These are phyloP conservation scores for Backusella tuberculispora DNA, from an alignment of 192 early-diverging fungal genomes.

Conservation along the genomic window DNA sequence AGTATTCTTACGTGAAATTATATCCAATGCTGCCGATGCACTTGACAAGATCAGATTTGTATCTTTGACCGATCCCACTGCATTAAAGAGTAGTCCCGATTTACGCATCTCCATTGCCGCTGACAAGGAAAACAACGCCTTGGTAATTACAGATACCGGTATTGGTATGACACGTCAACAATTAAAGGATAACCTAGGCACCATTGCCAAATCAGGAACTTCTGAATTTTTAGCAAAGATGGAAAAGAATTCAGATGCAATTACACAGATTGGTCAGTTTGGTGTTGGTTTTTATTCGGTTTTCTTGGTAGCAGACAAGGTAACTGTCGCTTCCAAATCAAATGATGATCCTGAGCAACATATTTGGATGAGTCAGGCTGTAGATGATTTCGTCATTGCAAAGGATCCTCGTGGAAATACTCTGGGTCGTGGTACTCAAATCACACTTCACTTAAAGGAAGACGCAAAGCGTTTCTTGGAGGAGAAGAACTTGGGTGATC, in stretches of 20 bases:
- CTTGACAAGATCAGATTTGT: slow-evolving; percentile 91
- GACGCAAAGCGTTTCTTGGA: slow-evolving; percentile 86
- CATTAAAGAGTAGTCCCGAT: slow-evolving; percentile 61
- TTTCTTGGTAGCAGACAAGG: slow-evolving; percentile 94
- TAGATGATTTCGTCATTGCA: slow-evolving; percentile 87
- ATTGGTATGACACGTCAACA: slow-evolving; percentile 94
- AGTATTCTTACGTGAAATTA: slow-evolving; percentile 96
- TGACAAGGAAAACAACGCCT: slow-evolving; percentile 70
- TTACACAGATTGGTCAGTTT: slow-evolving; percentile 94
- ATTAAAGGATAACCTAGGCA: slow-evolving; percentile 91
- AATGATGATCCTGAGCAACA: slow-evolving; percentile 83
- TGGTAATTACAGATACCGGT: slow-evolving; percentile 91
- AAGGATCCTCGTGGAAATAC: slow-evolving; percentile 91
- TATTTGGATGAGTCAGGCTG: slow-evolving; percentile 95
- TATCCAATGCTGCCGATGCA: slow-evolving; percentile 96
- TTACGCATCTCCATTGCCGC: slow-evolving; percentile 85
- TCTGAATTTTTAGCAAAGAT: slow-evolving; percentile 83
- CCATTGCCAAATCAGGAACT: slow-evolving; percentile 98
- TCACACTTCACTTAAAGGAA: slow-evolving; percentile 88
- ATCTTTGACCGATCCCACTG: slow-evolving; percentile 69
- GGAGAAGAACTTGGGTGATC: slow-evolving; percentile 60
- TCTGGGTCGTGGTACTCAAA: slow-evolving; percentile 93
- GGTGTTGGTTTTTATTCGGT: slow-evolving; percentile 99
- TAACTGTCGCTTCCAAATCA: slow-evolving; percentile 88
- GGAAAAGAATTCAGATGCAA: slow-evolving; percentile 79